Evolutionary conservation across 139 green algal species (phyloP).

Genomic region (Marvania coccoides): DNA sequence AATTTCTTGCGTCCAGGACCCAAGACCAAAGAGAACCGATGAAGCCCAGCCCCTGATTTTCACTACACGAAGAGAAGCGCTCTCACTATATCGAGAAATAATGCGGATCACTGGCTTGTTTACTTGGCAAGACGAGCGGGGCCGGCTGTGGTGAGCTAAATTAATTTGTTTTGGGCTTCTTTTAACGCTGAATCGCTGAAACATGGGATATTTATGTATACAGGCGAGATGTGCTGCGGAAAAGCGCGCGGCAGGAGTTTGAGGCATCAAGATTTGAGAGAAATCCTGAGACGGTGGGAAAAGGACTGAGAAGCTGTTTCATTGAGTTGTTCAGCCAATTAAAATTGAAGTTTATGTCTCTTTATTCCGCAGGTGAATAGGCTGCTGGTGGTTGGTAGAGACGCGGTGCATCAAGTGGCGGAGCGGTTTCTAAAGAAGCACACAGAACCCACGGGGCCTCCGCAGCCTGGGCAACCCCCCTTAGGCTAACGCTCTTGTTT

Average conservation of each 20-base stretch:
- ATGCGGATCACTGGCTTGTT: constrained; percentile 7
- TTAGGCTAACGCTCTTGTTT: too few relatives aligned
- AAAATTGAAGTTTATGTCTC: not conserved
- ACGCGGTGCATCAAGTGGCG: constrained; percentile 28
- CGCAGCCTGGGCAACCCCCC: too few relatives aligned
- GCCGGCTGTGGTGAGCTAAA: not conserved
- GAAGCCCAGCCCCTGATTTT: not conserved
- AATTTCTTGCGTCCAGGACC: constrained; percentile 1
- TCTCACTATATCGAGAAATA: constrained; percentile 13
- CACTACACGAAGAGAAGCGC: constrained; percentile 8
- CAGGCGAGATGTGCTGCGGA: constrained; percentile 38
- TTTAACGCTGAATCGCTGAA: not conserved
- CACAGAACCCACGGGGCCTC: not conserved
- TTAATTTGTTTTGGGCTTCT: not conserved
- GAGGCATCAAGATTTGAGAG: constrained; percentile 27
- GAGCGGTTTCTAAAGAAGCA: not conserved
- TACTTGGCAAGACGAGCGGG: constrained; percentile 4
- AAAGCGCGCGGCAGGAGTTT: constrained; percentile 41
- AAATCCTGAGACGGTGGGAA: constrained; percentile 32
- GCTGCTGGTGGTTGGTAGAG: constrained; percentile 39
- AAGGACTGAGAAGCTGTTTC: not conserved
- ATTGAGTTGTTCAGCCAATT: not conserved
- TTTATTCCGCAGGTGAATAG: constrained; percentile 28
- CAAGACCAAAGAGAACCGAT: not conserved
- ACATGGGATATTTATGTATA: not conserved